Base-by-base conservation (phyloP, 257 asterid species). In the Salvia hispanica region DNA sequence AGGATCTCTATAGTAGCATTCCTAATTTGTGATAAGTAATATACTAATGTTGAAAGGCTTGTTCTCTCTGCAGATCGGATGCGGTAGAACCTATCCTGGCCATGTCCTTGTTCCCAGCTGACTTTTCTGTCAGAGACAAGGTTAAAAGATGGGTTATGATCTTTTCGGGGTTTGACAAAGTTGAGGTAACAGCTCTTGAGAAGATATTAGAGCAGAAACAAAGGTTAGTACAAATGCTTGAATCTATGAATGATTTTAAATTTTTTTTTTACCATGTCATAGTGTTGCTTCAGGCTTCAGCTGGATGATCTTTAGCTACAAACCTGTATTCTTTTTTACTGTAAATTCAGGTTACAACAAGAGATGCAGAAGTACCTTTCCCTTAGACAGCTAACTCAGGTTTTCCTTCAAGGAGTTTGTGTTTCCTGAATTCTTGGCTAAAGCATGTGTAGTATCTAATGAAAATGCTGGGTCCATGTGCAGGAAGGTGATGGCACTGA, bases 151-250 rank as follows among this genome's bases (percentile, higher is more conserved):
- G 98, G 99, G 81, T 94, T 51, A 76, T 80, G 61, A 73, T 85
- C 62, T 89, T 91, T 83, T 72, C 92, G 25, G 89, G 89, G 72
- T 89, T 89, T 70, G 99, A 88, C 84, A 94, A 94, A 77, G 81
- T 91, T 43, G 99, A 94, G 81, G 84, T 86, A 58, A 89, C 88
- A 85, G 98, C 97, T 66, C 89, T 94, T 60, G 99, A 94, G 83
- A 94, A 91, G 87, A 89, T 94, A 72, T 71, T 94, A 63, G 98
- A 91, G 85, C 99, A 88, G 84, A 91, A 94, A 76, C 95, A 88
- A 77, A 91, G 99, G 99, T 25, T 25, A 2, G 31, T 25, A 25
- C 31, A 25, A 25, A 25, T 25, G 31, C 31, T 25, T 25, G 31
- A 25, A 25, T 25, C 31, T 25, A 25, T 25, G 31, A 25, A 2